Evolutionary conservation across 306 rosid genomes (phyloP).

Genomic region (Rosa rugosa): DNA sequence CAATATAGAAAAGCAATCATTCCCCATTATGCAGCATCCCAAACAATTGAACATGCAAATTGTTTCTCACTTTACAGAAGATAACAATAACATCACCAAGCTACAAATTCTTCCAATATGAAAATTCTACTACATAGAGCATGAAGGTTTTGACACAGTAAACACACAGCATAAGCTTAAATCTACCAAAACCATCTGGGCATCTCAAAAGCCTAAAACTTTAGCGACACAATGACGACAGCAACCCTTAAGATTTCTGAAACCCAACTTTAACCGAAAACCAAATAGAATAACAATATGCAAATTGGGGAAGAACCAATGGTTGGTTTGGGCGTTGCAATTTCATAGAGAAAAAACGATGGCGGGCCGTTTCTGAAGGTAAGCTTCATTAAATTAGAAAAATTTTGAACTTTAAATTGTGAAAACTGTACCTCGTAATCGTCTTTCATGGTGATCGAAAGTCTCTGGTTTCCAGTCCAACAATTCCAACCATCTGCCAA

Average conservation of each 20-base stretch:
- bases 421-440: slow-evolving; percentile 54
- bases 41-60: not conserved
- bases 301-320: not conserved
- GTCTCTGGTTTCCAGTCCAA: not conserved
- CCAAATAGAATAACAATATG: not conserved
- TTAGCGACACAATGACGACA: not conserved
- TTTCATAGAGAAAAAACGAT: not conserved
- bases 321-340: slow-evolving; percentile 1
- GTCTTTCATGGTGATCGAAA: slow-evolving; percentile 43
- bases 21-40: too few relatives aligned
- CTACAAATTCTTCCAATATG: not conserved
- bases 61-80: not conserved
- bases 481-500: not conserved
- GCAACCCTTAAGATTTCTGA: not conserved
- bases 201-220: not conserved
- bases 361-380: not conserved
- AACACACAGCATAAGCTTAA: not conserved
- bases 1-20: not conserved
- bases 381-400: not conserved
- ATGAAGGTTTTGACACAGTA: not conserved
- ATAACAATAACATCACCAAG: not conserved
- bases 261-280: not conserved
- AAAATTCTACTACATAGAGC: not conserved
- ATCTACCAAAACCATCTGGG: not conserved
- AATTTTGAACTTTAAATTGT: not conserved